Conservation (phyloP, 352 stramenopile genomes). For the Vaucheria bursata region DNA sequence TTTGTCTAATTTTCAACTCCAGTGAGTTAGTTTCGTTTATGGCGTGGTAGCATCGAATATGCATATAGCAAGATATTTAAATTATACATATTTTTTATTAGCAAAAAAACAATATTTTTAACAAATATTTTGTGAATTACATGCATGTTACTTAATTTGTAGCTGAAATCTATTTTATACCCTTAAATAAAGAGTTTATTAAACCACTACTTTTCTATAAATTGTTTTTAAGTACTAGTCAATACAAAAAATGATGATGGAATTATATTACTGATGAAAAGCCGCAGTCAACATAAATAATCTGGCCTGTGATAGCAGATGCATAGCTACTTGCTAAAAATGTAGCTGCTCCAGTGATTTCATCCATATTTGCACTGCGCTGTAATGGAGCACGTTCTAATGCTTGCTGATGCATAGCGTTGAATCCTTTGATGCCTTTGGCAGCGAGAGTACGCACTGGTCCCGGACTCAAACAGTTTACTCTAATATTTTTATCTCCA, state of each 20-base stretch:
- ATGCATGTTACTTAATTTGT: too few relatives aligned
- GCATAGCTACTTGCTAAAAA: slow-evolving; percentile 30
- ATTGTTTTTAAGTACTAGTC: neutral
- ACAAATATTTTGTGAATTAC: too few relatives aligned
- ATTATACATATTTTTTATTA: too few relatives aligned
- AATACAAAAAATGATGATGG: neutral
- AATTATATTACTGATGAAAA: slow-evolving; percentile 21
- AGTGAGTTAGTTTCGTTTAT: too few relatives aligned
- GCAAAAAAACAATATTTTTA: too few relatives aligned
- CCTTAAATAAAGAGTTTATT: too few relatives aligned
- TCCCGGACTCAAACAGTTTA: slow-evolving; percentile 36
- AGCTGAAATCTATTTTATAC: too few relatives aligned
- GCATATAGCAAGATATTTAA: too few relatives aligned
- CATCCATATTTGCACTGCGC: slow-evolving; percentile 9
- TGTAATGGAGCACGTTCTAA: slow-evolving; percentile 22
- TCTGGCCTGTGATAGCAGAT: slow-evolving; percentile 37
- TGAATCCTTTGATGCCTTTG: slow-evolving; percentile 31
- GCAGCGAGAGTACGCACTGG: slow-evolving; percentile 35
- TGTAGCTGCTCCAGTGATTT: slow-evolving; percentile 32
- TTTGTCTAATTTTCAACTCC: too few relatives aligned
- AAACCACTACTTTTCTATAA: neutral
- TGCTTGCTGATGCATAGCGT: slow-evolving; percentile 19
- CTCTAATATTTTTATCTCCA: slow-evolving; percentile 9
- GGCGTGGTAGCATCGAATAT: too few relatives aligned
- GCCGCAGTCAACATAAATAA: slow-evolving; percentile 32